A percentile compares a stretch with the other conserved stretches of the same genome.
Evolutionary conservation across 148 eudicot genomes (phyloP).

Genomic region (Fagopyrum homotropicum): DNA sequence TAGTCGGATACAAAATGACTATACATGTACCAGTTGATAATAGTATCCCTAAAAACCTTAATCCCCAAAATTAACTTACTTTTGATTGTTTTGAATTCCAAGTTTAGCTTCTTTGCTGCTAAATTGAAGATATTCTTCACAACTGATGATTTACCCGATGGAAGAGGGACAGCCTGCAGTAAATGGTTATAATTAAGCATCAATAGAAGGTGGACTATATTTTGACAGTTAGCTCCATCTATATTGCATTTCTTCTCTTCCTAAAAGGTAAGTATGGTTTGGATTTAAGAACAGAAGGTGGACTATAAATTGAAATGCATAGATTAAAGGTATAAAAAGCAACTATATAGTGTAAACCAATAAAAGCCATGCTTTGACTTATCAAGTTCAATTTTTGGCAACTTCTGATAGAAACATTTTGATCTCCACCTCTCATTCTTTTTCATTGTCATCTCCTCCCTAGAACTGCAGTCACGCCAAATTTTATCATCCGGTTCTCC

Average conservation of each 20-base stretch:
- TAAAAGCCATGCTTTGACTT: too few relatives aligned
- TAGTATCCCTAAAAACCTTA: background rate
- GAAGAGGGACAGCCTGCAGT: conserved; percentile 83
- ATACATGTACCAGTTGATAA: background rate
- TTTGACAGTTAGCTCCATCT: background rate
- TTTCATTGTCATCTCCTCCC: too few relatives aligned
- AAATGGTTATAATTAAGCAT: conserved; percentile 9
- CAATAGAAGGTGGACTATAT: background rate
- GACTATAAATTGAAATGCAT: too few relatives aligned
- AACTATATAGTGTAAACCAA: too few relatives aligned
- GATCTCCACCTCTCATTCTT: too few relatives aligned
- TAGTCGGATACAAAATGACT: background rate
- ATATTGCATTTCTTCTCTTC: background rate
- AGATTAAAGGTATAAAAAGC: too few relatives aligned
- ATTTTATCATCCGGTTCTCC: too few relatives aligned
- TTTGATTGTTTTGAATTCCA: conserved; percentile 52
- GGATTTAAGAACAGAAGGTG: too few relatives aligned
- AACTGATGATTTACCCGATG: conserved; percentile 51
- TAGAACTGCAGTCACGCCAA: too few relatives aligned
- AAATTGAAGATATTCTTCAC: conserved; percentile 65
- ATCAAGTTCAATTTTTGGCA: too few relatives aligned
- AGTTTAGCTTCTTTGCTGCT: conserved; percentile 83
- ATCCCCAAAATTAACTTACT: conserved; percentile 27
- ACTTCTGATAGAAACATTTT: too few relatives aligned
- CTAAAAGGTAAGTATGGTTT: too few relatives aligned